These are phyloP conservation scores for Geotrichum citri-aurantii DNA, from an alignment of 1,139 yeast genomes.

Conservation along the genomic window DNA sequence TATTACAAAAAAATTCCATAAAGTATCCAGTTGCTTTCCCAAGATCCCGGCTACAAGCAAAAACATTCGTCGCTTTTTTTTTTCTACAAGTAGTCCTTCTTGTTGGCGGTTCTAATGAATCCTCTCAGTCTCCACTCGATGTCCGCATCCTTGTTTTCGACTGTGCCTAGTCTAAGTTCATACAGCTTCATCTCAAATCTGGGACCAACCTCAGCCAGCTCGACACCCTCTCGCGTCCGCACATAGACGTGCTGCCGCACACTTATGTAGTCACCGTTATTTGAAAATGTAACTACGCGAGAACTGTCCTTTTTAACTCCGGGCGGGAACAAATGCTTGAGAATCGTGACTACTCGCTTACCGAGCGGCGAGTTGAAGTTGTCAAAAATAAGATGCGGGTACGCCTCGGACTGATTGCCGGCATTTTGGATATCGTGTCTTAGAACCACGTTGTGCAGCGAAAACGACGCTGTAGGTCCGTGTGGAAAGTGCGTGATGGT, in stretches of 20 bases:
- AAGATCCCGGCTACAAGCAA: not conserved
- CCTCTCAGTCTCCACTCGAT: conserved; percentile 94
- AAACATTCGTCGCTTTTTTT: not conserved
- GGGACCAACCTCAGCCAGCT: conserved; percentile 96
- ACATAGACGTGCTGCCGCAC: conserved; percentile 96
- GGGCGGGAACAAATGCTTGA: conserved; percentile 91
- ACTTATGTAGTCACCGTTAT: conserved; percentile 82
- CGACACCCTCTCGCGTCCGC: conserved; percentile 77
- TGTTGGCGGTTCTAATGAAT: conserved; percentile 88
- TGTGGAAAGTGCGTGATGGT: conserved; percentile 95
- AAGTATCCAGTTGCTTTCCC: not conserved
- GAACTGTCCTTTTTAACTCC: conserved; percentile 90
- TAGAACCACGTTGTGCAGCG: conserved; percentile 87
- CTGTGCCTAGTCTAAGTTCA: conserved; percentile 81
- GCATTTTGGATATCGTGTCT: conserved; percentile 86
- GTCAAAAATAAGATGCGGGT: conserved; percentile 91
- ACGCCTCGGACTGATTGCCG: conserved; percentile 85
- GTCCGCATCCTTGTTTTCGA: conserved; percentile 96
- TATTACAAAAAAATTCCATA: not conserved
- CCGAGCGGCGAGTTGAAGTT: conserved; percentile 85
- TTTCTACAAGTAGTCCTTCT: conserved; percentile 69
- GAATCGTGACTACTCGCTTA: conserved; percentile 66
- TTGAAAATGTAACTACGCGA: conserved; percentile 85
- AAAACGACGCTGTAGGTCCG: conserved; percentile 94
- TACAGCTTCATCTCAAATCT: conserved; percentile 92